phyloP scores from a whole-genome alignment of 1,284 basidiomycete genomes.

The Gomphus sp. region DNA sequence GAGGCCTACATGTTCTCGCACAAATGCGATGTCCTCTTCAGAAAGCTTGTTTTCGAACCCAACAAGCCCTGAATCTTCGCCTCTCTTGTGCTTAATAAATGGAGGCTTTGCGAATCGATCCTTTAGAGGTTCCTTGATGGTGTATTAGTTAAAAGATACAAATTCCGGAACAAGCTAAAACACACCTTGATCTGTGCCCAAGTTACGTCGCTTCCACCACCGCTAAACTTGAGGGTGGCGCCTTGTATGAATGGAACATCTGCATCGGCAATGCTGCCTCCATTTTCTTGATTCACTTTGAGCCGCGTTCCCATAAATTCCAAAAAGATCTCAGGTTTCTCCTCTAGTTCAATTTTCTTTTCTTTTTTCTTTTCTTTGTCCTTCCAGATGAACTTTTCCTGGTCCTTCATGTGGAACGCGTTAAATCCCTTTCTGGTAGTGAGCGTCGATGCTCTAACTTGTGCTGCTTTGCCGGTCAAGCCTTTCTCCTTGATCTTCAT shows the following conservation, averaged over 20 bases:
- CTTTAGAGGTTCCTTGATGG: constrained; percentile 55
- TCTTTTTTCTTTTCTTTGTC: constrained; percentile 30
- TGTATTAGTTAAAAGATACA: constrained; percentile 16
- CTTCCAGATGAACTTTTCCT: too few species aligned
- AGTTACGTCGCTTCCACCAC: constrained; percentile 54
- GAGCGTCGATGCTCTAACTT: constrained; percentile 32
- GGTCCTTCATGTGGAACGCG: too few species aligned
- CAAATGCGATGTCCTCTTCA: constrained; percentile 56
- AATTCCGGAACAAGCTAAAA: background rate
- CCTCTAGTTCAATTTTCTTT: constrained; percentile 22
- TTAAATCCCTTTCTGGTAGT: constrained; percentile 63
- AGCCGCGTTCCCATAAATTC: constrained; percentile 63
- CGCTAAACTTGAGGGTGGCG: constrained; percentile 69
- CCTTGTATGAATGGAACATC: constrained; percentile 66
- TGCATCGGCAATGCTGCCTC: constrained; percentile 59
- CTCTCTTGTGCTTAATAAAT: constrained; percentile 60
- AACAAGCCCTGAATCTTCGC: constrained; percentile 36
- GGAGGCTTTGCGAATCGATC: constrained; percentile 70
- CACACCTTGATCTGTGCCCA: constrained; percentile 65
- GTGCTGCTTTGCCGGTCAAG: constrained; percentile 56
- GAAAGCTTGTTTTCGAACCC: constrained; percentile 51
- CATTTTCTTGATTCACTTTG: constrained; percentile 52
- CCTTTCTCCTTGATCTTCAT: constrained; percentile 99
- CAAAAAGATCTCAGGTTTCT: constrained; percentile 53
- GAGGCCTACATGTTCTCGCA: constrained; percentile 52